Percentiles rank a stretch among this genome's conserved stretches.
These are phyloP conservation scores for Entomortierella beljakovae DNA, from an alignment of 192 early-diverging fungal species.

Conservation along the genomic window DNA sequence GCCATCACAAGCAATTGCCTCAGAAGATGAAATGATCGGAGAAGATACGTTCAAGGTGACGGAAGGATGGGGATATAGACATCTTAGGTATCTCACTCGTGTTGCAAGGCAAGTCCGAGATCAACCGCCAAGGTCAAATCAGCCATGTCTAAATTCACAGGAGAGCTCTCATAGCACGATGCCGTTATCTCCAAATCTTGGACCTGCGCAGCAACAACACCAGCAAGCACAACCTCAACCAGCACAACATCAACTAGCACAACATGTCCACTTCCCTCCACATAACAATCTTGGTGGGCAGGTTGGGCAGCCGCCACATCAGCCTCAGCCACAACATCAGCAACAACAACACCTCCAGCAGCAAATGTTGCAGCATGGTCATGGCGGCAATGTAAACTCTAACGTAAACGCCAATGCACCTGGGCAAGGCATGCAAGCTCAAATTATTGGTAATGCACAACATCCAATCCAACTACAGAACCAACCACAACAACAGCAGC, in stretches of 20 bases:
- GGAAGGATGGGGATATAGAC: slow-evolving; percentile 44
- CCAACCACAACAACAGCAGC: slow-evolving; percentile 13
- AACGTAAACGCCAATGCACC: background rate
- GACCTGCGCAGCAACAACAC: background rate
- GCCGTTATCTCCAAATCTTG: background rate
- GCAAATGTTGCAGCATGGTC: slow-evolving; percentile 1
- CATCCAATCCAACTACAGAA: slow-evolving; percentile 6
- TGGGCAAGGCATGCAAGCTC: background rate
- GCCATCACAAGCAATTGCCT: slow-evolving; percentile 24
- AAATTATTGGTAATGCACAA: background rate
- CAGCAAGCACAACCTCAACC: background rate
- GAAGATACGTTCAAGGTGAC: slow-evolving; percentile 34
- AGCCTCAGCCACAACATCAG: slow-evolving; percentile 12
- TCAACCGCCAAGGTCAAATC: slow-evolving; percentile 10
- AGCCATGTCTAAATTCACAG: background rate
- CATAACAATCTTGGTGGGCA: no score
- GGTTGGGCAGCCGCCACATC: no score
- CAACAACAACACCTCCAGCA: slow-evolving; percentile 18
- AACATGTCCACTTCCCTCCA: no score
- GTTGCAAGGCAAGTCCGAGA: slow-evolving; percentile 35
- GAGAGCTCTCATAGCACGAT: background rate
- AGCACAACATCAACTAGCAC: background rate
- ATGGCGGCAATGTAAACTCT: background rate
- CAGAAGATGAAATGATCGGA: slow-evolving; percentile 46
- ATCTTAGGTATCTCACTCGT: slow-evolving; percentile 29